Evolutionary conservation across 345 rosid genomes (phyloP).

Genomic region (Aurinia saxatilis): DNA sequence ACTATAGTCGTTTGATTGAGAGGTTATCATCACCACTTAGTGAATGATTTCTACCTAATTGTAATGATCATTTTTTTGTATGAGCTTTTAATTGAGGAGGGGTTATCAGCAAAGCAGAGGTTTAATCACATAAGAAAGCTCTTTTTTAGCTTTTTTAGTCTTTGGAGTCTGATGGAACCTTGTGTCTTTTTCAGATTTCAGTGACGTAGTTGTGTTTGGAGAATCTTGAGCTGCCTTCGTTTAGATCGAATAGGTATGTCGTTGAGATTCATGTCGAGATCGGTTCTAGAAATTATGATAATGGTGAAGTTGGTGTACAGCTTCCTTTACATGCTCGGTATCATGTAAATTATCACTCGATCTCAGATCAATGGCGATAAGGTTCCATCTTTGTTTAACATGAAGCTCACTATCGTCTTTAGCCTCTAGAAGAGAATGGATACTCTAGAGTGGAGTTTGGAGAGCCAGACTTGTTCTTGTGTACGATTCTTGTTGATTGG

Average conservation of each 20-base stretch:
- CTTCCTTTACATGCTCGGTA: conserved; percentile 88
- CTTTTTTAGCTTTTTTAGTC: not conserved
- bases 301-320: conserved; percentile 38
- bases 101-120: conserved; percentile 50
- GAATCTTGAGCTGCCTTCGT: conserved; percentile 80
- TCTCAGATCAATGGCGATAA: not conserved
- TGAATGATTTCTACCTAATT: too few species aligned
- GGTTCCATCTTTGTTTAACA: not conserved
- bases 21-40: too few species aligned
- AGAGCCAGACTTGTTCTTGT: conserved; percentile 48
- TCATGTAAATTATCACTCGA: conserved; percentile 26
- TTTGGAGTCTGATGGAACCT: not conserved
- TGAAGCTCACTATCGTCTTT: too few species aligned
- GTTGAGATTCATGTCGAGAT: conserved; percentile 47
- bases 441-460: too few species aligned
- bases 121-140: conserved; percentile 1
- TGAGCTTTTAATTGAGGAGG: too few species aligned
- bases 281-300: conserved; percentile 19
- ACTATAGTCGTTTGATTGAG: too few species aligned
- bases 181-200: conserved; percentile 36
- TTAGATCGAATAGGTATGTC: too few species aligned
- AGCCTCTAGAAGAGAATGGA: too few species aligned
- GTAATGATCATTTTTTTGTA: too few species aligned
- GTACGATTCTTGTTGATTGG: too few species aligned
- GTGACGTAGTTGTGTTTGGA: conserved; percentile 61